A percentile compares a stretch with the other conserved stretches of the same genome.
Conservation (phyloP, 805 yeast genomes). For the Metahyphopichia silvanorum region DNA sequence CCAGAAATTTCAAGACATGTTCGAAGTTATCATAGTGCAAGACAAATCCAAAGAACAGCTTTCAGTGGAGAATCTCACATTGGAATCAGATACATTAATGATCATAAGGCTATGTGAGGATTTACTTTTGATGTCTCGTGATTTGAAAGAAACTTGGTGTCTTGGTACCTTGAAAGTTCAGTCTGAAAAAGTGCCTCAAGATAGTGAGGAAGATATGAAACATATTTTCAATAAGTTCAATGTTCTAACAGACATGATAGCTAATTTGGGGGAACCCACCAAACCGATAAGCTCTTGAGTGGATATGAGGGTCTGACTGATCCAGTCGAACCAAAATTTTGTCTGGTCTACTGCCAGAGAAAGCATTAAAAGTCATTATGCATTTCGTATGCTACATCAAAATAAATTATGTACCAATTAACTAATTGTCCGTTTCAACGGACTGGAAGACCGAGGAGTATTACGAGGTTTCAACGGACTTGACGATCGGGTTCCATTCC, state of each 20-base stretch:
- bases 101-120: constrained; percentile 54
- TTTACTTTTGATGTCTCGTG: constrained; percentile 45
- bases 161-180: constrained; percentile 48
- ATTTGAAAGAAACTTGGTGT: constrained; percentile 55
- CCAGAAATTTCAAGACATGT: constrained; percentile 50
- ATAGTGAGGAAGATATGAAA: constrained; percentile 13
- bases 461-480: constrained; percentile 7
- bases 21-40: constrained; percentile 43
- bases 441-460: too few species aligned
- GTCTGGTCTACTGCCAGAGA: too few species aligned
- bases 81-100: constrained; percentile 50
- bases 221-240: constrained; percentile 31
- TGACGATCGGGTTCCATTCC: constrained; percentile 5
- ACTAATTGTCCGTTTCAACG: too few species aligned
- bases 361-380: too few species aligned
- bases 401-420: too few species aligned
- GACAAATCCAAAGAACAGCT: constrained; percentile 39
- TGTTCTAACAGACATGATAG: constrained; percentile 27
- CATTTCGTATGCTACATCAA: too few species aligned
- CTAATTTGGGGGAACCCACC: constrained; percentile 13
- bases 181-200: constrained; percentile 8
- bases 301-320: too few species aligned
- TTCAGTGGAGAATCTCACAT: constrained; percentile 54
- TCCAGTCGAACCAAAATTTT: too few species aligned
- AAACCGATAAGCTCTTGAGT: too few species aligned